Evolutionary conservation across 2,329 filamentous ascomycete species (phyloP), one percentile per base, ranked within the genome.

Genomic region (Grosmannia huntii): DNA sequence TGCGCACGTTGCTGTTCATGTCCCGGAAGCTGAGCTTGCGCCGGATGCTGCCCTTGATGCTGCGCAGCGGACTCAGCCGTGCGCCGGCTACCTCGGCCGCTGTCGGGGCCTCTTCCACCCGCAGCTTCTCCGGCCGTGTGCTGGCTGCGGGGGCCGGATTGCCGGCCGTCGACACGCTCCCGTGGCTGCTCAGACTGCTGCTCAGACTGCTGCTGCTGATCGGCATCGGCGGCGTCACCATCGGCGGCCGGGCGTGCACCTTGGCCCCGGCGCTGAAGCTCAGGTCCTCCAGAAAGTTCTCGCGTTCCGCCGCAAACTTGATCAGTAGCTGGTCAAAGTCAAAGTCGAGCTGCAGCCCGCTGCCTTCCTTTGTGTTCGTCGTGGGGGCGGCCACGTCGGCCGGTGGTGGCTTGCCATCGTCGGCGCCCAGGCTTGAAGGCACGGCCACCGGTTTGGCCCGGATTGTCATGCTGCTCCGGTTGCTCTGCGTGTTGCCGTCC

Each of bases 291-390:
- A 97, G 76, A 66, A 99, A 99, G 60, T 86, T 87, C 66, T 99
- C 94, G 63, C 94, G 81, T 74, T 97, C 92, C n/a, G 86, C 87
- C 52, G 94, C 90, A 70, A 99, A 99, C 73, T 96, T 97, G 66
- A 90, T 76, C 64, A 99, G 78, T 28, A 94, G 92, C 67, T 88
- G 85, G 69, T 97, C 94, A 67, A 99, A 99, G 70, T 97, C 94
- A 67, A 89, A 90, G 68, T 95, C 90, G 59, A 72, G 73, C 62
- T 80, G 71, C 38, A 65, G 63, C 50, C 68, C 68, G 44, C 67
- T 62, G 48, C 58, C 57, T 31, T 65, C 64, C 41, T 61, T 63
- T 44, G 57, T 4, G 51, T 55, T 56, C n/a, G 52, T 55, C 36
- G 21, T 5, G 21, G 10, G 27, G 21, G 46, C 46, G 4, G 21